Evolutionary conservation across 768 basidiomycete genomes (phyloP).

Genomic region (Trametes cubensis): DNA sequence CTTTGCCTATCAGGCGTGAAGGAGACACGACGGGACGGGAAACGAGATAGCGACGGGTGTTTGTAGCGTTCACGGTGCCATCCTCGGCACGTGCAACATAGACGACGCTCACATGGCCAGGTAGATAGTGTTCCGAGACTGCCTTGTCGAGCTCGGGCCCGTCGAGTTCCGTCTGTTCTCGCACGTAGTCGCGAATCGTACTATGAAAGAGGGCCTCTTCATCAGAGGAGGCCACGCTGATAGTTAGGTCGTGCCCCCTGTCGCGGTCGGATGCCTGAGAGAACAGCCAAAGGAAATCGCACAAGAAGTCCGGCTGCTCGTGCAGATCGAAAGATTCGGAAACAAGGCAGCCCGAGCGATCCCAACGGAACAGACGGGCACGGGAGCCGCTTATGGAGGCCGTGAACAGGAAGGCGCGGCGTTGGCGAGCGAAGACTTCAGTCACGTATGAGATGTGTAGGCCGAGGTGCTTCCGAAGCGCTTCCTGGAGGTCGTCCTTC

Average conservation of each 20-base stretch:
- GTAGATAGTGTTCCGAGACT: constrained; percentile 5
- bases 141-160: neutral
- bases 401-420: constrained; percentile 34
- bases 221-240: neutral
- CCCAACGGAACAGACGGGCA: constrained; percentile 37
- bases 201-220: neutral
- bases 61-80: too few relatives aligned
- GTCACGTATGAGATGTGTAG: constrained; percentile 1
- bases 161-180: neutral
- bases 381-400: constrained; percentile 30
- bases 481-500: neutral
- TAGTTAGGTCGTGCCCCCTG: constrained; percentile 34
- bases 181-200: neutral
- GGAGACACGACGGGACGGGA: constrained; percentile 18
- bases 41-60: neutral
- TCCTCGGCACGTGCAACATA: neutral
- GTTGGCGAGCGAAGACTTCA: constrained; percentile 30
- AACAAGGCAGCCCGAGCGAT: constrained; percentile 38
- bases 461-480: neutral
- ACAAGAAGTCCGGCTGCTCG: constrained; percentile 25
- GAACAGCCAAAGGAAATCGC: constrained; percentile 38
- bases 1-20: neutral
- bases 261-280: constrained; percentile 12
- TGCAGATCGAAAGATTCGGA: constrained; percentile 33
- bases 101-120: neutral